Evolutionary conservation across 2,329 filamentous ascomycete genomes (phyloP), one percentile per base, ranked within the genome.

Genomic region (Fusarium siculi): DNA sequence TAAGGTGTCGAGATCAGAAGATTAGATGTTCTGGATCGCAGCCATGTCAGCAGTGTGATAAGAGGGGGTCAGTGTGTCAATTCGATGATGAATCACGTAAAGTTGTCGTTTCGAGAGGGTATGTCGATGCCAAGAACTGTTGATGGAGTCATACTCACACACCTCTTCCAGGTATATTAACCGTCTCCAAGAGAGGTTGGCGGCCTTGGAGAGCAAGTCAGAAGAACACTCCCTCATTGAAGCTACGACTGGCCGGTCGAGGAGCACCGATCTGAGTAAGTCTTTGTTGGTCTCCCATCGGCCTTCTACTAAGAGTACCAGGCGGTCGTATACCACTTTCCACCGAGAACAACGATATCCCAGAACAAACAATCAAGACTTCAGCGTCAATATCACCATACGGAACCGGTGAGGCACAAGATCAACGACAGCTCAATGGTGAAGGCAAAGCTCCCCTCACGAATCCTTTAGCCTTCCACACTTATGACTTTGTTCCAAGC

Each of bases 1-100:
- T 72, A 55, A 69, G 72, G 60, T 72, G 72, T 19, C 63, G 68
- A n/a, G 72, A 72, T 43, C 68, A 74, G n/a, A 72, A 74, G 46
- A 74, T 74, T 8, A 72, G 59, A 42, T 74, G 71, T 21, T 74
- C 67, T 40, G 63, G 71, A 5, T 65, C 56, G 18, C 63, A 72
- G 5, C 68, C 68, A 8, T 74, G 71, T 32, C 68, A 74, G 5
- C 68, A 74, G 28, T 74, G 72, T 3, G 71, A 69, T 4, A 74
- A 74, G n/a, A 62, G 72, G 43, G 53, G 40, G 0, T 46, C 71
- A 21, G 15, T 60, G 5, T 74, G 71, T 30, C 52, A 47, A 9
- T 74, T 74, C 11, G 71, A 74, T 15, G 67, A 74, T 9, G 62
- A 72, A 16, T 55, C 71, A 28, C 63, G 66, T 9, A 74, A 74